Evolutionary conservation across 2,329 filamentous ascomycete genomes (phyloP).

Genomic region (Elsinoe necatrix): DNA sequence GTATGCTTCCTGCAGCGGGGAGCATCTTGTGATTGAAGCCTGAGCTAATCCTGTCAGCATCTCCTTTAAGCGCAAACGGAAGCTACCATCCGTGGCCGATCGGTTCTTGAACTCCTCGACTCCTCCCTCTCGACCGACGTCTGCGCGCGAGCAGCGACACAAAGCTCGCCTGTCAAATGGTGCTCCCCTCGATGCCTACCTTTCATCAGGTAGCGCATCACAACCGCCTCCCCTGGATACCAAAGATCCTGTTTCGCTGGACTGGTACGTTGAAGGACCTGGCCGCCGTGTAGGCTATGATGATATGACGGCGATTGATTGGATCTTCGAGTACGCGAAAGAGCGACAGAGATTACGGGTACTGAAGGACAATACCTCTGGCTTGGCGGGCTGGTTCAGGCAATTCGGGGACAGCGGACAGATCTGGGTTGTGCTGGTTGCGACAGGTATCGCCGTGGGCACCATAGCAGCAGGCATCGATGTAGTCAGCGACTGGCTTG

Average conservation of each 20-base stretch:
- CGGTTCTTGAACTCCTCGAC: conserved; percentile 31
- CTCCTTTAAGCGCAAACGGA: conserved; percentile 65
- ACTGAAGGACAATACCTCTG: conserved; percentile 56
- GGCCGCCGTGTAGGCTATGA: conserved; percentile 90
- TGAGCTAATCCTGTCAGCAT: conserved; percentile 32
- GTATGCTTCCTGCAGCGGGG: conserved; percentile 25
- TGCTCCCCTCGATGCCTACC: conserved; percentile 32
- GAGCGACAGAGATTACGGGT: conserved; percentile 81
- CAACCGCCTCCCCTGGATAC: conserved; percentile 28
- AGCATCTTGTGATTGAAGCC: neutral
- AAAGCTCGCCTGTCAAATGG: conserved; percentile 9
- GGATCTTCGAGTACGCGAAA: conserved; percentile 98
- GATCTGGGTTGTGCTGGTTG: conserved; percentile 80
- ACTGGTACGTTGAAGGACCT: conserved; percentile 87
- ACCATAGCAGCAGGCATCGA: conserved; percentile 81
- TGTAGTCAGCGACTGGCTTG: conserved; percentile 85
- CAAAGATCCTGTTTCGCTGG: conserved; percentile 42
- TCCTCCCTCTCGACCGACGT: conserved; percentile 22
- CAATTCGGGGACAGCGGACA: conserved; percentile 77
- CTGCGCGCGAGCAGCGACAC: conserved; percentile 21
- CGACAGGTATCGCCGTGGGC: conserved; percentile 77
- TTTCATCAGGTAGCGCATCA: conserved; percentile 25
- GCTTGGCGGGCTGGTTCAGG: conserved; percentile 63
- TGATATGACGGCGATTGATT: conserved; percentile 94
- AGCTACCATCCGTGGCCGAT: conserved; percentile 36